Percentiles rank a stretch among this genome's conserved stretches.
phyloP scores from a whole-genome alignment of 2,329 filamentous ascomycete species.

The Botrytis fragariae region DNA sequence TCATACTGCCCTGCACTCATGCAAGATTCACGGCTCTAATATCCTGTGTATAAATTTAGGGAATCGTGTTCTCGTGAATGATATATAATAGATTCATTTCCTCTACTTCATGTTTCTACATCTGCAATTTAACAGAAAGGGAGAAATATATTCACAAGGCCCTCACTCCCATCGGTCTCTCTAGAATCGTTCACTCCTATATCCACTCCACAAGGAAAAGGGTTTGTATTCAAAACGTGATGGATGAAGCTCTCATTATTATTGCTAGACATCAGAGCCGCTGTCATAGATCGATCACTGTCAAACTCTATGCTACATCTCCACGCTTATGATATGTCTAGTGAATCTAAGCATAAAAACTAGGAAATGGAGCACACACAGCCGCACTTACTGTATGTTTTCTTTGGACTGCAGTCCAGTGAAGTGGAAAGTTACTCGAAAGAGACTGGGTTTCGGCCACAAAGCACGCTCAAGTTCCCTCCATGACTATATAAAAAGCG shows the following conservation, averaged over 20 bases:
- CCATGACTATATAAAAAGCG: neutral
- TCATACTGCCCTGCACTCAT: neutral
- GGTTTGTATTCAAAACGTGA: rapidly evolving
- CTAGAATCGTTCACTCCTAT: neutral
- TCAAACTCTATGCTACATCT: neutral
- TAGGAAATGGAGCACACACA: neutral
- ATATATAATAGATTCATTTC: neutral
- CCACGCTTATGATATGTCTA: too few species aligned
- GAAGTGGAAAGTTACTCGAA: neutral
- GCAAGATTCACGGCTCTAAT: rapidly evolving
- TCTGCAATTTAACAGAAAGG: neutral
- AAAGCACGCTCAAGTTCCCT: neutral
- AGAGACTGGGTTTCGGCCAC: neutral
- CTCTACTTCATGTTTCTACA: neutral
- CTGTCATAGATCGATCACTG: neutral
- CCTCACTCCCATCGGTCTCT: neutral
- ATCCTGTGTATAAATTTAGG: neutral
- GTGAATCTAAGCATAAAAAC: neutral
- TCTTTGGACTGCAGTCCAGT: neutral
- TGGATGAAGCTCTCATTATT: neutral
- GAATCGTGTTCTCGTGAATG: neutral
- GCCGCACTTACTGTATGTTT: rapidly evolving
- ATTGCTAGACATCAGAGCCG: neutral
- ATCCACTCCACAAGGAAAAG: neutral
- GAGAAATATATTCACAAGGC: rapidly evolving